Evolutionary conservation across 2,329 filamentous ascomycete genomes (phyloP), one percentile per base, ranked within the genome.

Genomic region (Fusarium equiseti): DNA sequence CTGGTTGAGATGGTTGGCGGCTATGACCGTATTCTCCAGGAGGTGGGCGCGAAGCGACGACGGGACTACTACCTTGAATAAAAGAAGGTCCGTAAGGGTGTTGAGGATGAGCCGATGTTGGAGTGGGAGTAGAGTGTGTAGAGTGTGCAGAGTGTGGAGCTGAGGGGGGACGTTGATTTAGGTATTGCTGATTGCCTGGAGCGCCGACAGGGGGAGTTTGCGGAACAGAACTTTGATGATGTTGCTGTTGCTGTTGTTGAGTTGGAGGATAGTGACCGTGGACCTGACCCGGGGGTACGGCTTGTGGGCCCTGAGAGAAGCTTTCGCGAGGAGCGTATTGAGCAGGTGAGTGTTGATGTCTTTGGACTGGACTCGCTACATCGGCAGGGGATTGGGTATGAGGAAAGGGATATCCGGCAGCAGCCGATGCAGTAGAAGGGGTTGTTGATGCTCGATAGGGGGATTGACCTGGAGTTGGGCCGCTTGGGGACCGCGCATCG

Each of bases 41-140:
- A 44, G 79, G 82, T 54, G 81, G 81, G 62, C 84, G 85, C 35
- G 83, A 77, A 35, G 83, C 77, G 44, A 81, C 77, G 45, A 85
- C 78, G 50, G 88, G 88, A 72, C 88, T 90, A 42, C 88, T 90
- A 38, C 83, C 84, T 66, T 88, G 86, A 26, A 76, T 78, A 68
- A 85, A 87, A 29, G 85, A 82, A 58, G 81, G 78, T 15, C 84
- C 84, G 71, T 85, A 88, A 11, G 84, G 83, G 48, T 85, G 85
- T 77, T 90, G 88, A 74, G 85, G 87, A 49, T 89, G 88, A 18
- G 88, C 85, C 42, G 88, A 89, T 9, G 87, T 89, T n/a, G 88
- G 88, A 38, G 89, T 90, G 13, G 87, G 81, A 27, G 84, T 86
- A 15, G 88, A 90, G 59, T 90, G 86, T 8, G 85, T 81, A 27